Base-by-base conservation (phyloP, 345 rosid genomes). In the Syzygium aqueum region DNA sequence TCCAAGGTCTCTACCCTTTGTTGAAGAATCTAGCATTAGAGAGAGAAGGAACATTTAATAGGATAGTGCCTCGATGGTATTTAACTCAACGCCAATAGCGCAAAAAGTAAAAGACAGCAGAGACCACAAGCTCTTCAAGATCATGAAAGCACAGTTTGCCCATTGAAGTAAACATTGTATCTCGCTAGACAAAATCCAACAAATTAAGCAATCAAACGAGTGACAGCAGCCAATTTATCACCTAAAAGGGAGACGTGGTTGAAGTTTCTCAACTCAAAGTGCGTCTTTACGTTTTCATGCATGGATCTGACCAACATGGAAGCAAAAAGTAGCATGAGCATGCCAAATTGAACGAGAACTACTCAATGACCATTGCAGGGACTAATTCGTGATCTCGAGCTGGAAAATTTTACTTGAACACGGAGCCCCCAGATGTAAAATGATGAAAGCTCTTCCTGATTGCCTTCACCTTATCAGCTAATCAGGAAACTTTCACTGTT, bases 1-100 rank as follows among this genome's bases (percentile, higher is more conserved):
- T 96, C 99, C 88, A 96, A 91, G 86, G 98, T 96, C 91, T 96
- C 97, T 51, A 96, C 98, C 86, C 99, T 94, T 93, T 96, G 99
- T 90, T 96, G 97, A 90, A 98, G 98, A 89, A 95, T 94, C 99
- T 97, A 90, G 92, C 50, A 89, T 49, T 15, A 86, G n/a, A 53
- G 53, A 87, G 51, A 25, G 56, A 86, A 73, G 82, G 49, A 73
- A 37, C 82, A 73, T 0, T 73, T 73, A 2, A 37, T 10, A 19
- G 9, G 80, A 73, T 19, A 73, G 0, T 0, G 6, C 0, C 27
- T 0, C 0, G 0, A 14, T 10, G 27, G 0, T 73, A 21, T 73
- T 19, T 73, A 73, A 73, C 82, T 73, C 0, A 7, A 19, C 7
- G 0, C 0, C 43, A 33, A 19, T 73, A 37, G 1, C 7, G 2